Base-by-base conservation (phyloP, 2,329 filamentous ascomycete genomes). In the Diaporthe citri region DNA sequence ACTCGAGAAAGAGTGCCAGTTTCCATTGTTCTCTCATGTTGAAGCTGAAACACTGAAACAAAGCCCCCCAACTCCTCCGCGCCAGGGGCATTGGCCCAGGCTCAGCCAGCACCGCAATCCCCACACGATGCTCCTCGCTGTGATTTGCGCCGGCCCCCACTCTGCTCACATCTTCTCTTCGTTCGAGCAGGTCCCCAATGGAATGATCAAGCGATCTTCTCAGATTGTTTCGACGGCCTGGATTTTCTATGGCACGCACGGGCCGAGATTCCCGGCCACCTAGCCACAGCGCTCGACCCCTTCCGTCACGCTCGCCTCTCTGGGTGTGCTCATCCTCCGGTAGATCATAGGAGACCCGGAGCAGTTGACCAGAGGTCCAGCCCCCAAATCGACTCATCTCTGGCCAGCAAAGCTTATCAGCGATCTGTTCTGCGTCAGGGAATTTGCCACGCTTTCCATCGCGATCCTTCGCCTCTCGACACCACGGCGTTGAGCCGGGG, bases 1-100 rank as follows among this genome's bases (percentile, higher is more conserved):
- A 34, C 41, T 48, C 36, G 55, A 41, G 34, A 51, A 56, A 25
- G 34, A 10, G 25, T 56, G 22, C 48, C 48, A 60, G 22, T 13
- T 22, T 36, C 43, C 15, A 51, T 43, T 52, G 28, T 36, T 34
- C 31, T 46, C 39, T 52, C 34, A 71, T 51, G 55, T 48, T 36
- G 31, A 74, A 62, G 72, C 74, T 74, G 74, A 76, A 56, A 15
- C 51, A 55, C 74, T 73, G 71, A 70, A 62, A 56, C 74, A 71
- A 51, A 25, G n/a, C 22, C 55, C 74, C 73, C 74, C 74, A 57
- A 62, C 46, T 46, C 46, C 28, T 69, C 25, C 46, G 52, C 28
- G 48, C 74, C 62, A 36, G 34, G 55, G 12, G 43, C 66, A 41
- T 39, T 51, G 41, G 64, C 41, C 48, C 60, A 17, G 56, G 51